These are phyloP conservation scores for Pythium grandisporangium DNA, from an alignment of 352 stramenopile species.

Conservation along the genomic window DNA sequence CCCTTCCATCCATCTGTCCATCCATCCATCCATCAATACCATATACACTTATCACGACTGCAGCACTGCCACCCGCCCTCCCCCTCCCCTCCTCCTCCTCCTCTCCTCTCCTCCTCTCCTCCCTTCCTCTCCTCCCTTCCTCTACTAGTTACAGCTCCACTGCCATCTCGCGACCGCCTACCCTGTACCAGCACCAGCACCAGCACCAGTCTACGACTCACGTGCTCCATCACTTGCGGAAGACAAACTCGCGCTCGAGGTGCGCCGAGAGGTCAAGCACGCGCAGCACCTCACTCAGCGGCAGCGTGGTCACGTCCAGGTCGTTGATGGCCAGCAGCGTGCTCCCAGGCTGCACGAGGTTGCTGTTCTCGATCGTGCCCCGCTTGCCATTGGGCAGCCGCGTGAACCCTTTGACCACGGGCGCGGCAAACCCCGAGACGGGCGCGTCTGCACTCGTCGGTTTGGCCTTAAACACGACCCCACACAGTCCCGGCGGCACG, in stretches of 20 bases:
- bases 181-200: no score
- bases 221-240: constrained; percentile 50
- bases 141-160: no score
- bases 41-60: no score
- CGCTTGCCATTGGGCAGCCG: constrained; percentile 51
- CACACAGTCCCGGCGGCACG: constrained; percentile 60
- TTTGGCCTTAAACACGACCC: constrained; percentile 61
- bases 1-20: no score
- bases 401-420: constrained; percentile 70
- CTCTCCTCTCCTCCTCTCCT: no score
- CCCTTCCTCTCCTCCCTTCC: no score
- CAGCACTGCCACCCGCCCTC: no score
- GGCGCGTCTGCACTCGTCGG: constrained; percentile 16
- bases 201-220: no score
- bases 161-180: no score
- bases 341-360: constrained; percentile 50
- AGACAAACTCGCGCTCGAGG: constrained; percentile 64
- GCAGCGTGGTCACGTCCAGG: constrained; percentile 56
- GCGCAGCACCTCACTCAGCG: constrained; percentile 56
- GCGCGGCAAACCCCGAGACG: no score
- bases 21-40: no score
- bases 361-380: constrained; percentile 70
- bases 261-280: constrained; percentile 68
- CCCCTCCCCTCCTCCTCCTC: no score
- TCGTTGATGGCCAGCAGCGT: constrained; percentile 75